A percentile compares a stretch with the other conserved stretches of the same genome.
phyloP scores from a whole-genome alignment of 805 yeast genomes.

The Sungouiozyma ichnusensis region DNA sequence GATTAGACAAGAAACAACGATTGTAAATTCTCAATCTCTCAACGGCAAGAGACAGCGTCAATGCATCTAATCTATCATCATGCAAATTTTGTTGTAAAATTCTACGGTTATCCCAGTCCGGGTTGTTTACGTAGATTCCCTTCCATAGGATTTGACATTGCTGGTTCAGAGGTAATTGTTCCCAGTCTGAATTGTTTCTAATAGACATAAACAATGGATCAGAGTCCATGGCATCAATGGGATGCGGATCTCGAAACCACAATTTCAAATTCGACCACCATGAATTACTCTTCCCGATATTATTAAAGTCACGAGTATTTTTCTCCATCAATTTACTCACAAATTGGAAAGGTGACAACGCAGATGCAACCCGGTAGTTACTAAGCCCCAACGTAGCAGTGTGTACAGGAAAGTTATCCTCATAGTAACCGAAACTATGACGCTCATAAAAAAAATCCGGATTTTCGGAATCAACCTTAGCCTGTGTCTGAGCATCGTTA shows the following conservation, averaged over 20 bases:
- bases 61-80: background rate
- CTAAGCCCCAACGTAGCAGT: background rate
- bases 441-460: background rate
- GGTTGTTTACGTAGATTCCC: constrained; percentile 2
- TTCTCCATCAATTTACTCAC: background rate
- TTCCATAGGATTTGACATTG: constrained; percentile 3
- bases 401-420: background rate
- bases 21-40: constrained; percentile 24
- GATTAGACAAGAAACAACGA: constrained; percentile 18
- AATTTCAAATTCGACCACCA: background rate
- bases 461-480: no score
- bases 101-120: constrained; percentile 1
- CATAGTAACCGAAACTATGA: background rate
- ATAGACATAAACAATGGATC: background rate
- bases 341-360: background rate
- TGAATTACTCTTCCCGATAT: background rate
- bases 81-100: background rate
- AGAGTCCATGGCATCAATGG: background rate
- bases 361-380: background rate
- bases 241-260: background rate
- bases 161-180: background rate
- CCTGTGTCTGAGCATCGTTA: no score
- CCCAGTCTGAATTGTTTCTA: background rate
- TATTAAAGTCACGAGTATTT: background rate
- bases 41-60: background rate